Conservation (phyloP, 768 basidiomycete species). For the Serpula lacrymans region DNA sequence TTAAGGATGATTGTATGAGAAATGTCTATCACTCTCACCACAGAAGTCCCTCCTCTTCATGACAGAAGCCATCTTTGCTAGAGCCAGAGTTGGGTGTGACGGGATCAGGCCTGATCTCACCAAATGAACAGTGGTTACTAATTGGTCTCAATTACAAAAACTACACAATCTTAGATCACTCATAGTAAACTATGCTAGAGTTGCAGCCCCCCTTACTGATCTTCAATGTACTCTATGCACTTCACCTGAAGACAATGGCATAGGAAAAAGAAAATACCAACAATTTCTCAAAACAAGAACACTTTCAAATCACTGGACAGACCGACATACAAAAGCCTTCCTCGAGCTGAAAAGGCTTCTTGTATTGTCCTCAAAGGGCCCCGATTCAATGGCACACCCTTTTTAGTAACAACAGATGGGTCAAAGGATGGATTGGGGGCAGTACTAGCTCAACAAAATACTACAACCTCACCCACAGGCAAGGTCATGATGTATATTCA, state of each 20-base stretch:
- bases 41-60: constrained; percentile 35
- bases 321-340: constrained; percentile 21
- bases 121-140: constrained; percentile 4
- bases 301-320: constrained; percentile 14
- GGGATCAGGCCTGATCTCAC: constrained; percentile 4
- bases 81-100: constrained; percentile 2
- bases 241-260: no score
- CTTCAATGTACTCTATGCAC: background rate
- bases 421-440: constrained; percentile 31
- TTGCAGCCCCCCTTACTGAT: constrained; percentile 1
- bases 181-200: constrained; percentile 7
- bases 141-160: constrained; percentile 1
- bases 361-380: constrained; percentile 26
- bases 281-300: constrained; percentile 17
- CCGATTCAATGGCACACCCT: constrained; percentile 31
- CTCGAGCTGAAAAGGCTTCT: constrained; percentile 28
- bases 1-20: no score
- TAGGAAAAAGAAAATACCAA: constrained; percentile 15
- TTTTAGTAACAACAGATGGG: constrained; percentile 34
- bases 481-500: constrained; percentile 17
- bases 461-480: constrained; percentile 15
- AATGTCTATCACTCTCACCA: constrained; percentile 25
- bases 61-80: constrained; percentile 11
- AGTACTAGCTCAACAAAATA: constrained; percentile 23
- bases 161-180: constrained; percentile 4